A percentile compares a stretch with the other conserved stretches of the same genome.
Evolutionary conservation across 2,329 filamentous ascomycete genomes (phyloP).

Genomic region (Talaromyces piceae): DNA sequence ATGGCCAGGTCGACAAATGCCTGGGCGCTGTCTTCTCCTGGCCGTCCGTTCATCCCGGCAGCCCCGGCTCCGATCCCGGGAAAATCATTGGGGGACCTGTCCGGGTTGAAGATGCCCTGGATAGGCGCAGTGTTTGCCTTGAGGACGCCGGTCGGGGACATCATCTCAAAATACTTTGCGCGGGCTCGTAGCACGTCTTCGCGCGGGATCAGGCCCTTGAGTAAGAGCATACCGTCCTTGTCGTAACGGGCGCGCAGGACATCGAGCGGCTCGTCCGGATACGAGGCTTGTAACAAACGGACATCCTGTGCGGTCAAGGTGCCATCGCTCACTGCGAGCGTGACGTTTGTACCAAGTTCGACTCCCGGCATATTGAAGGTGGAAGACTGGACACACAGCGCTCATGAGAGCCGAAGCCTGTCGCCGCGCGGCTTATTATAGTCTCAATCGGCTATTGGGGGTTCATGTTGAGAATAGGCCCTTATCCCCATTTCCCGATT

Average conservation of each 20-base stretch:
- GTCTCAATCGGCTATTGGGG: neutral
- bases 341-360: slow-evolving; percentile 9
- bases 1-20: slow-evolving; percentile 46
- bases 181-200: slow-evolving; percentile 47
- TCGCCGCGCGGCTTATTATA: neutral
- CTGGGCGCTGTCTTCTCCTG: slow-evolving; percentile 37
- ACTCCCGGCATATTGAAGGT: slow-evolving; percentile 1
- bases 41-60: slow-evolving; percentile 37
- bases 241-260: slow-evolving; percentile 42
- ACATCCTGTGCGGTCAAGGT: slow-evolving; percentile 41
- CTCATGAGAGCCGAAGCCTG: neutral
- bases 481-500: neutral
- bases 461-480: neutral
- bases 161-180: slow-evolving; percentile 46
- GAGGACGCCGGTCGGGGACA: slow-evolving; percentile 50
- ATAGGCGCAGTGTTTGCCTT: slow-evolving; percentile 46
- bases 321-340: slow-evolving; percentile 40
- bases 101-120: slow-evolving; percentile 47
- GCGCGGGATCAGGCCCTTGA: slow-evolving; percentile 49
- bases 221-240: slow-evolving; percentile 48
- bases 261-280: slow-evolving; percentile 38
- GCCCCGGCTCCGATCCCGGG: slow-evolving; percentile 50
- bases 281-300: slow-evolving; percentile 36
- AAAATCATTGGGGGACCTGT: slow-evolving; percentile 37
- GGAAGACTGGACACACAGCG: neutral